Conservation (phyloP, 2,329 filamentous ascomycete species). For the Fusarium sp. region DNA sequence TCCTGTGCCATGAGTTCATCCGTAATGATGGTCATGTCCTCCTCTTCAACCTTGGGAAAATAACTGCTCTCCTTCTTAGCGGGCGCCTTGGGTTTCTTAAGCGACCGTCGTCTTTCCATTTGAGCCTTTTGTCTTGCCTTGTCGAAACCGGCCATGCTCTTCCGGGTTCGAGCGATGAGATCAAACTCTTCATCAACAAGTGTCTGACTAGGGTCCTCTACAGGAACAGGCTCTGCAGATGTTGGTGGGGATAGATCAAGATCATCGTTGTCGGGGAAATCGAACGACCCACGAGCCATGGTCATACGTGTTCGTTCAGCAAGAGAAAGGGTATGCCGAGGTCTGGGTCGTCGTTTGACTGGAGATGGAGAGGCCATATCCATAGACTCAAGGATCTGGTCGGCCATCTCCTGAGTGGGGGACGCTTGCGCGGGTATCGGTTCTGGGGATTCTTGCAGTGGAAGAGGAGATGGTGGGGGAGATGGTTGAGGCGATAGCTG, state of each 20-base stretch:
- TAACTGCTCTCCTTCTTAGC: slow-evolving; percentile 59
- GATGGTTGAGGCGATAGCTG: slow-evolving; percentile 24
- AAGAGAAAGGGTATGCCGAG: slow-evolving; percentile 71
- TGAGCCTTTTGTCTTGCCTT: slow-evolving; percentile 72
- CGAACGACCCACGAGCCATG: slow-evolving; percentile 73
- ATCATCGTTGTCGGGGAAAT: slow-evolving; percentile 52
- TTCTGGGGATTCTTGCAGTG: slow-evolving; percentile 27
- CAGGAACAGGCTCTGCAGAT: slow-evolving; percentile 12
- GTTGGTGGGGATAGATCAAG: slow-evolving; percentile 42
- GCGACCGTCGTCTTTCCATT: slow-evolving; percentile 66
- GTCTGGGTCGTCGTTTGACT: slow-evolving; percentile 59
- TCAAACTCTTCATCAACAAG: slow-evolving; percentile 55
- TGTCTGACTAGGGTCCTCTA: slow-evolving; percentile 39
- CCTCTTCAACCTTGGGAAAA: slow-evolving; percentile 64
- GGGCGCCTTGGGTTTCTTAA: slow-evolving; percentile 59
- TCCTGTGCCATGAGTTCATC: slow-evolving; percentile 79
- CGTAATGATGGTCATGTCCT: slow-evolving; percentile 63
- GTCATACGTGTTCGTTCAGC: slow-evolving; percentile 85
- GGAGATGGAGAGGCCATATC: slow-evolving; percentile 70
- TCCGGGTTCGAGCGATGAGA: slow-evolving; percentile 69
- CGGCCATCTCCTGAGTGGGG: slow-evolving; percentile 63
- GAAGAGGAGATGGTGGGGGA: slow-evolving; percentile 6
- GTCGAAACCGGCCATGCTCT: slow-evolving; percentile 73
- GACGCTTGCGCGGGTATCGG: slow-evolving; percentile 30
- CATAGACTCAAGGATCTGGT: slow-evolving; percentile 69